phyloP scores from a whole-genome alignment of 2,329 filamentous ascomycete genomes.

The Talaromyces sp. region DNA sequence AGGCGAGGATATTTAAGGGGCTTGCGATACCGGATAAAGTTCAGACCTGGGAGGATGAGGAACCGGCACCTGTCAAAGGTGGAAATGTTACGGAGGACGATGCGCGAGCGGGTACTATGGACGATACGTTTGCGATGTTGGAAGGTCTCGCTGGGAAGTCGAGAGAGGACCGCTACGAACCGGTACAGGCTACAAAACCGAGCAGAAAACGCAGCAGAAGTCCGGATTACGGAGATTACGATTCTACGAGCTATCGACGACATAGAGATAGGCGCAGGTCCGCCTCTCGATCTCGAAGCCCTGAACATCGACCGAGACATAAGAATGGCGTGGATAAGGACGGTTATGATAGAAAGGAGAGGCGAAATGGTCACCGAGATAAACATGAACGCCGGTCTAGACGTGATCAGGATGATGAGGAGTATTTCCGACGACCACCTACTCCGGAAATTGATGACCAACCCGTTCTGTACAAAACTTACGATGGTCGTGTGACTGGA shows the following conservation, averaged over 20 bases:
- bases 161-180: conserved; percentile 38
- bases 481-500: conserved; percentile 84
- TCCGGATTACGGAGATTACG: conserved; percentile 51
- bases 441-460: conserved; percentile 75
- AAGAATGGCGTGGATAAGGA: conserved; percentile 61
- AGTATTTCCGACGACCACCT: conserved; percentile 65
- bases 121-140: conserved; percentile 90
- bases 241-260: conserved; percentile 28
- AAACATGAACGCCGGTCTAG: conserved; percentile 45
- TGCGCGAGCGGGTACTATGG: conserved; percentile 66
- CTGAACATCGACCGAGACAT: conserved; percentile 38
- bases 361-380: conserved; percentile 39
- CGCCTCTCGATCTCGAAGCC: conserved; percentile 51
- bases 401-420: conserved; percentile 49
- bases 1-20: conserved; percentile 85
- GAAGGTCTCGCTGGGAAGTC: conserved; percentile 76
- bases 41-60: conserved; percentile 54
- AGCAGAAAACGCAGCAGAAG: conserved; percentile 57
- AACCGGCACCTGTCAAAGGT: conserved; percentile 31
- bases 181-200: conserved; percentile 35
- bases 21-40: conserved; percentile 81
- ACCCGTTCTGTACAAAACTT: conserved; percentile 81
- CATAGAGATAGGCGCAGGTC: conserved; percentile 41
- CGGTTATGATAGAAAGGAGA: conserved; percentile 41
- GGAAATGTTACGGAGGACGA: conserved; percentile 33